phyloP scores from a whole-genome alignment of 176 grass and related monocot genomes.

The Eremochloa ophiuroides region DNA sequence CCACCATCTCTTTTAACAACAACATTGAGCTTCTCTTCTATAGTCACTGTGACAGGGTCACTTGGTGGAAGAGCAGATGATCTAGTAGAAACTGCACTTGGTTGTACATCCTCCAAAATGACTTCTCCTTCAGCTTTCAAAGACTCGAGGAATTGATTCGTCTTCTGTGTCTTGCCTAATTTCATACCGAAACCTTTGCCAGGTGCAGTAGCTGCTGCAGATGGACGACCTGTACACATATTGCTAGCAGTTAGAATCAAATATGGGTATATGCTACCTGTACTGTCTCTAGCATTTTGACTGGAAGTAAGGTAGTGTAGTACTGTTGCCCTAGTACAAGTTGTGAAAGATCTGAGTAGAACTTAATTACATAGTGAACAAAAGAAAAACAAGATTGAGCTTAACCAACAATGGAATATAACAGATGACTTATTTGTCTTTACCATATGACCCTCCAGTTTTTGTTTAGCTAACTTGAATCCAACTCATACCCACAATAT shows the following conservation, averaged over 20 bases:
- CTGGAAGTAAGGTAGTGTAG: not conserved
- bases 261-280: not conserved
- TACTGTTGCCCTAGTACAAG: not conserved
- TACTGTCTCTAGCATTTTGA: slow-evolving; percentile 3
- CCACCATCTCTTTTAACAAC: slow-evolving; percentile 72
- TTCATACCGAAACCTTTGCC: slow-evolving; percentile 88
- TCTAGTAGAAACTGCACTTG: slow-evolving; percentile 39
- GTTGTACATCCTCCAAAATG: slow-evolving; percentile 78
- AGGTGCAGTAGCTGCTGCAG: slow-evolving; percentile 56
- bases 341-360: slow-evolving; percentile 10
- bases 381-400: not conserved
- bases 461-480: not conserved
- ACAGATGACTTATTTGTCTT: not conserved
- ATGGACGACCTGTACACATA: slow-evolving; percentile 50
- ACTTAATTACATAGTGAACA: not conserved
- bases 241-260: too few relatives aligned
- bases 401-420: not conserved
- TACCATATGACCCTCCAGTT: not conserved
- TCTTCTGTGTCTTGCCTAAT: slow-evolving; percentile 70
- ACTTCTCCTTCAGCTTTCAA: slow-evolving; percentile 90
- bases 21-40: slow-evolving; percentile 80
- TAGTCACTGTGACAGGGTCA: slow-evolving; percentile 75
- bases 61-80: slow-evolving; percentile 39
- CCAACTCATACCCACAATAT: not conserved
- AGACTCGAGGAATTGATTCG: slow-evolving; percentile 85